Base-by-base conservation (phyloP, 139 green algal species). In the Prasinococcaceae sp. region DNA sequence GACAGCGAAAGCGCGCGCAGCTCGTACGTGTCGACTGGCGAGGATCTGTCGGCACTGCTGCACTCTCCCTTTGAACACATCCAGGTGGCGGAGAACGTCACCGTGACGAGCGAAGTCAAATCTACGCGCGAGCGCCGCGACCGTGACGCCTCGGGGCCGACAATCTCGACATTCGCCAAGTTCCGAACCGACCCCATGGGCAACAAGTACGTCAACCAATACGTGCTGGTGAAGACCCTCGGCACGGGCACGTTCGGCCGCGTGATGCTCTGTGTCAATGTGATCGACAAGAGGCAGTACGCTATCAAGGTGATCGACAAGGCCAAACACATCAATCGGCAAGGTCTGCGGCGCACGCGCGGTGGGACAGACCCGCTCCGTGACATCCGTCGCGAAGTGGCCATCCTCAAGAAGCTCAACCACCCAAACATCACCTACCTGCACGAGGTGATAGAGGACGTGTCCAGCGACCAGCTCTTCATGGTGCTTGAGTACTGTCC, bases 401-500 rank as follows among this genome's bases (percentile, higher is more conserved):
- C 79, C 46, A 90, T 92, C 59, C 71, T 94, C 69, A 74, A 82
- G 46, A 65, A 72, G 30, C 60, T 92, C 63, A 43, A 73, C 53
- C 80, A 93, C 61, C 74, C 74, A 17, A 84, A 92, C 58, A 68
- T 93, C 16, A 74, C 92, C 1, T 70, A 67, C 25, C 74, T 92
- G 55, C 63, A 72, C 25, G 84, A 93, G 60, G 78, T 86, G 30
- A 79, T 90, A 23, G 78, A 89, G 25, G 80, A 88, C 48, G 60
- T 66, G 0, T 48, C 48, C 24, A 47, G 55, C 24, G 65, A 65
- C 49, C 82, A 90, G 68, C 53, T 92, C 50, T 79, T 89, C 66
- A 63, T 93, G 68, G 80, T 92, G 22, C 79, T 92, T 76, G 84
- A 93, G 68, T 89, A 83, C 62, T 71, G 78, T 30, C 75, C 83